Evolutionary conservation across 108 stramenopile species (phyloP), one percentile per base, ranked within the genome.

Genomic region (Nitzschia sp.): DNA sequence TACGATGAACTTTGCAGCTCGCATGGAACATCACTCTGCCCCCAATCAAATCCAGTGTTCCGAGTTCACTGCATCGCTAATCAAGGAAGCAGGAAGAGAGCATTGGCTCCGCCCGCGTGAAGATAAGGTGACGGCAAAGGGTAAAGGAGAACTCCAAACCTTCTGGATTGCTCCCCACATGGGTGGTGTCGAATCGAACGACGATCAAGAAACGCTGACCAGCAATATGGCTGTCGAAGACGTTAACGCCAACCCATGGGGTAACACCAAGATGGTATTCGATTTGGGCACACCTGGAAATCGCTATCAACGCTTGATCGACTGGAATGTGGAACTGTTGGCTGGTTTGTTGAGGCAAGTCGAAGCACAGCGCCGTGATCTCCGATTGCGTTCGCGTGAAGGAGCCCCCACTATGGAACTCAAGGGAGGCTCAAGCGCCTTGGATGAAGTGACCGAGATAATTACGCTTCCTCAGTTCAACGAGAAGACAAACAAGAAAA

Each of bases 11-110:
- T 52, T 52, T 32, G 63, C 63, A 0, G 46, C 63, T 17, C 27
- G 63, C 15, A 86, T 86, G 56, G 85, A 86, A 63, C 72, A 69
- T 19, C 75, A 72, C 13, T 79, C 82, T 1, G 23, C 61, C 21
- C 75, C 63, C 2, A 64, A 30, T 11, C 46, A 35, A 1, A 64
- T 52, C 44, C 63, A 48, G 22, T 64, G 63, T 50, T 64, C 48
- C 5, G 41, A 68, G 66, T 27, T 32, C 1, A 68, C 54, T 36
- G 53, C 53, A 28, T 13, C 35, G 22, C n/a, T 70, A 27, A 46
- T 76, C 22, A 46, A 28, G 27, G 33, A 36, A 36, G 66, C 66
- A 17, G 66, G 66, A 15, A 68, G 38, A 35, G 41, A 35, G 8
- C 57, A 45, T 4, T 69, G 68, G 68, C 35, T 69, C 1, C 28